These are phyloP conservation scores for Pseudocercospora fuligena DNA, from an alignment of 2,329 filamentous ascomycete species.

Conservation along the genomic window DNA sequence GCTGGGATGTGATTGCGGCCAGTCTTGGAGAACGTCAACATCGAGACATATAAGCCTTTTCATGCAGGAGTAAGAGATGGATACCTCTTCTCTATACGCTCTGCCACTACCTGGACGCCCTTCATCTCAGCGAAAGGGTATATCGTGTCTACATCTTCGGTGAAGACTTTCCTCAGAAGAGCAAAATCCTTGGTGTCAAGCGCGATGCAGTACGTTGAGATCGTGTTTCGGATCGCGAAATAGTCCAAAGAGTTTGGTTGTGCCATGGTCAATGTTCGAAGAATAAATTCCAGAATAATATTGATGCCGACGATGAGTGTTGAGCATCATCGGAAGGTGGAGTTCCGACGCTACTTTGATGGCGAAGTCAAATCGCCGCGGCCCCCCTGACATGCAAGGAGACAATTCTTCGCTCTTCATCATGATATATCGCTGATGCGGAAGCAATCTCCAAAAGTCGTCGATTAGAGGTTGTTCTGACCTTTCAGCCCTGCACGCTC, in stretches of 20 bases:
- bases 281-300: not conserved
- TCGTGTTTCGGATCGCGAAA: constrained; percentile 49
- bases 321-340: not conserved
- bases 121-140: constrained; percentile 46
- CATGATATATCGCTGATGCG: too few relatives aligned
- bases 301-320: not conserved
- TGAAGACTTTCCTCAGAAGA: constrained; percentile 48
- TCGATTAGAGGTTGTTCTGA: too few relatives aligned
- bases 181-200: constrained; percentile 49
- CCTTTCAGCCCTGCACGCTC: too few relatives aligned
- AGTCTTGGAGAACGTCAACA: constrained; percentile 37
- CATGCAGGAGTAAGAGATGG: not conserved
- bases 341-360: not conserved
- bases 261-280: not conserved
- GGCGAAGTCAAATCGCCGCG: not conserved
- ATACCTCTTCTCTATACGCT: constrained; percentile 40
- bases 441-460: too few relatives aligned
- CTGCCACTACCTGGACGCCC: constrained; percentile 41
- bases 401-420: too few relatives aligned
- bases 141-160: constrained; percentile 44
- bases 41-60: not conserved
- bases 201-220: constrained; percentile 51
- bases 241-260: constrained; percentile 36
- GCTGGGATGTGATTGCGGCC: constrained; percentile 47
- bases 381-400: too few relatives aligned